Base-by-base conservation (phyloP, 345 rosid genomes). In the Xanthoceras sorbifolium region DNA sequence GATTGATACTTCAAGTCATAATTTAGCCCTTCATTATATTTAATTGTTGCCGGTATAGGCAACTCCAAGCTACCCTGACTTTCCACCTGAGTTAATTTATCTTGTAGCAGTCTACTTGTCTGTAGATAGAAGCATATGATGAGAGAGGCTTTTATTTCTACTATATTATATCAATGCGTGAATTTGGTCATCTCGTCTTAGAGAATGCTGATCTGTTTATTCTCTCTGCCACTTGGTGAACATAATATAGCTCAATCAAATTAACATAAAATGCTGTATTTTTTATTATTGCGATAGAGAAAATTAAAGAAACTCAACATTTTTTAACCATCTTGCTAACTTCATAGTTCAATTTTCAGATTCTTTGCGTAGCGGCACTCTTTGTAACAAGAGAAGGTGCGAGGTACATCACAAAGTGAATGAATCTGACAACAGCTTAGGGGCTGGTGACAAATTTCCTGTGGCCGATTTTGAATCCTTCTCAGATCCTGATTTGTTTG, bases 391-490 rank as follows among this genome's bases (percentile, higher is more conserved):
- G 64, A 83, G 82, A 79, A 81, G 81, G 67, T 90, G 90, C 62
- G 74, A 44, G 38, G 79, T 88, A 29, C 36, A 22, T 36, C 89
- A 82, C 67, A 80, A 74, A 76, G 91, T 87, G 66, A 87, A 81
- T 3, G 86, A 76, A 5, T 74, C 77, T 9, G 92, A 86, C 72
- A 89, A 90, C 81, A 77, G 78, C 68, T 77, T 87, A 72, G 80
- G 82, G 36, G 64, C 83, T 42, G 80, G 90, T 28, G 89, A 90
- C 67, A 81, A 82, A 77, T 89, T 90, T 78, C 87, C 89, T 25
- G 2, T 17, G 18, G 26, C 63, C 9, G 90, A 78, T 38, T 85
- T 81, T 78, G 52, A 68, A 34, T 79, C 91, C 0, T 78, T 59
- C 40, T 50, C 55, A 61, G 87, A 89, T 59, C 86, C 88, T 31